Evolutionary conservation across 345 rosid genomes (phyloP), one percentile per base, ranked within the genome.

Genomic region (Corchorus capsularis): DNA sequence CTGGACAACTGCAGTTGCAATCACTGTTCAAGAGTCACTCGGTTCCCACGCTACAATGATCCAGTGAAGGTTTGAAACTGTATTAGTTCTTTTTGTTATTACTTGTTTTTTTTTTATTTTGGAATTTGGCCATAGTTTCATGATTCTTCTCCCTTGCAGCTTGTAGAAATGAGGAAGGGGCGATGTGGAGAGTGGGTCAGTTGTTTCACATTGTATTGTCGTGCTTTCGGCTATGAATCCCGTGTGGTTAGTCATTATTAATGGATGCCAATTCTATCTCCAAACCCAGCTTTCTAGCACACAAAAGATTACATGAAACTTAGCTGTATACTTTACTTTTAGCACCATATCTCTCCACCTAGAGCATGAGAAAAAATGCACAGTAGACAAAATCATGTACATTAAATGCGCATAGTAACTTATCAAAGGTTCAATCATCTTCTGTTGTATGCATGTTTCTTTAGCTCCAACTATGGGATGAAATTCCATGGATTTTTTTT

Each of bases 141-240:
- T 59, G 1, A 80, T 32, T 52, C 71, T 56, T 63, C 46, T 19
- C 17, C 60, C 15, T 72, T 70, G n/a, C n/a, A 95, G 99, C 96
- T 95, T 19, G 60, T 95, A 34, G 96, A 92, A 88, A 93, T 97
- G 35, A 92, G 90, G 82, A 87, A 82, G 75, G 99, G 99, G 62
- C 99, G 98, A 45, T 96, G 99, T 62, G 98, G 99, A 81, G 99
- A 96, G 86, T 96, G 98, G 98, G 99, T 97, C 64, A 96, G 91
- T 80, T 95, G 99, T 85, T 95, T 95, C 83, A 92, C 97, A 20
- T 87, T 93, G 16, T 95, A 92, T 73, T 95, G 99, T 63, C 87
- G 96, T 74, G 86, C 96, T 65, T 93, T 93, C 73, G 98, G 93
- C 83, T 93, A 89, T 84, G 93, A 89, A 57, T 80, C 94, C 82